phyloP scores from a whole-genome alignment of 1,139 yeast genomes.

The Blastobotrys indianensis region DNA sequence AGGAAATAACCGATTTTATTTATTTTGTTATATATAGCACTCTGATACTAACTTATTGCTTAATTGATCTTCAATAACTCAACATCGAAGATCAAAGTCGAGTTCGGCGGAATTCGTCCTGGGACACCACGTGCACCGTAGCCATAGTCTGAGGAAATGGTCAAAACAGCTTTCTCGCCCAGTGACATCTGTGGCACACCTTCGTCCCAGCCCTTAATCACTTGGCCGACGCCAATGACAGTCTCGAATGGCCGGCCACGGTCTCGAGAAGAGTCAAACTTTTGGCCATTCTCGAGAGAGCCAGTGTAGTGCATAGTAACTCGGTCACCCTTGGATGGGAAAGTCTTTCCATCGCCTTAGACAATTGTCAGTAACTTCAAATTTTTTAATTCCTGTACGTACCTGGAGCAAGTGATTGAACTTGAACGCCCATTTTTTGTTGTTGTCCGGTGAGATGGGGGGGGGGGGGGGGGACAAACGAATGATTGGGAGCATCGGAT shows the following conservation, averaged over 20 bases:
- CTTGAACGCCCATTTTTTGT: constrained; percentile 36
- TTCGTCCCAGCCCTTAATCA: constrained; percentile 93
- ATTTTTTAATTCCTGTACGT: constrained; percentile 13
- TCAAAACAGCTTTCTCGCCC: constrained; percentile 87
- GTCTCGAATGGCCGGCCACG: constrained; percentile 94
- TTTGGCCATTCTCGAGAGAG: constrained; percentile 86
- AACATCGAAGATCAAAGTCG: constrained; percentile 88
- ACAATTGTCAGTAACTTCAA: not conserved
- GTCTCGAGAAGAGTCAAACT: constrained; percentile 90
- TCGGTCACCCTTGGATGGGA: constrained; percentile 78
- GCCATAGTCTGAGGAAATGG: constrained; percentile 90
- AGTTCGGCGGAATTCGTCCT: constrained; percentile 92
- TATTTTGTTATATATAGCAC: constrained; percentile 1
- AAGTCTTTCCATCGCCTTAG: constrained; percentile 73
- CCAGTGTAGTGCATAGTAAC: constrained; percentile 91
- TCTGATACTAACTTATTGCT: not conserved
- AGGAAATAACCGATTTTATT: not conserved
- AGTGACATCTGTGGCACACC: constrained; percentile 86
- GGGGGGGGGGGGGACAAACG: too few relatives aligned
- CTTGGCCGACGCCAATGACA: constrained; percentile 91
- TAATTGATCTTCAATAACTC: constrained; percentile 64
- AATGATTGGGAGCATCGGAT: too few relatives aligned
- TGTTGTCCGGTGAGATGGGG: not conserved
- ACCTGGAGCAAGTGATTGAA: constrained; percentile 36
- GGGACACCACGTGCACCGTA: constrained; percentile 95